These are phyloP conservation scores for Medicago truncatula DNA, from an alignment of 306 rosid species.

Conservation along the genomic window DNA sequence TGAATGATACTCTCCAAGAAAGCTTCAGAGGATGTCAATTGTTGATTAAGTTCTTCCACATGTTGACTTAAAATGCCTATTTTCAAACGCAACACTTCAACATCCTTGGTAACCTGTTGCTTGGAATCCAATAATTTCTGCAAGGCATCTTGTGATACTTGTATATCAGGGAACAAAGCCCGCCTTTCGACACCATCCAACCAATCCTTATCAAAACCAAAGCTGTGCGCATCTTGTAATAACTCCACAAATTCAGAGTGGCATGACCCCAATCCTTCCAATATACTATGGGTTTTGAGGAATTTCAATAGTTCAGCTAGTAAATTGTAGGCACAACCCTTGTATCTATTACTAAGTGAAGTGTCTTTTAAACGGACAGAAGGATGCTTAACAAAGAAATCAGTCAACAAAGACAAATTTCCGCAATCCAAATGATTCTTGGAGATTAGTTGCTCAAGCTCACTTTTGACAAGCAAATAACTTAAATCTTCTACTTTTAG, in stretches of 20 bases:
- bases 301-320: slow-evolving; percentile 14
- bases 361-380: neutral
- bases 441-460: slow-evolving; percentile 13
- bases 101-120: neutral
- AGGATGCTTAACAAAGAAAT: slow-evolving; percentile 14
- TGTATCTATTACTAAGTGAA: neutral
- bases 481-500: neutral
- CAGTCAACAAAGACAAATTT: slow-evolving; percentile 20
- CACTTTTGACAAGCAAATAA: neutral
- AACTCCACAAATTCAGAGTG: slow-evolving; percentile 20
- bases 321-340: slow-evolving; percentile 1
- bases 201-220: neutral
- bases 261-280: neutral
- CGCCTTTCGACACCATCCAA: neutral
- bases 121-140: neutral
- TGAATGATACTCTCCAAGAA: neutral
- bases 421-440: neutral
- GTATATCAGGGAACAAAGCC: neutral
- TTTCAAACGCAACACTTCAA: neutral
- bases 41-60: neutral
- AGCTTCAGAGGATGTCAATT: neutral
- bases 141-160: neutral
- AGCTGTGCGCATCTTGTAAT: neutral
- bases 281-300: neutral
- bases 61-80: neutral